phyloP scores from a whole-genome alignment of 2,329 filamentous ascomycete species.

The Aureobasidium sp. region DNA sequence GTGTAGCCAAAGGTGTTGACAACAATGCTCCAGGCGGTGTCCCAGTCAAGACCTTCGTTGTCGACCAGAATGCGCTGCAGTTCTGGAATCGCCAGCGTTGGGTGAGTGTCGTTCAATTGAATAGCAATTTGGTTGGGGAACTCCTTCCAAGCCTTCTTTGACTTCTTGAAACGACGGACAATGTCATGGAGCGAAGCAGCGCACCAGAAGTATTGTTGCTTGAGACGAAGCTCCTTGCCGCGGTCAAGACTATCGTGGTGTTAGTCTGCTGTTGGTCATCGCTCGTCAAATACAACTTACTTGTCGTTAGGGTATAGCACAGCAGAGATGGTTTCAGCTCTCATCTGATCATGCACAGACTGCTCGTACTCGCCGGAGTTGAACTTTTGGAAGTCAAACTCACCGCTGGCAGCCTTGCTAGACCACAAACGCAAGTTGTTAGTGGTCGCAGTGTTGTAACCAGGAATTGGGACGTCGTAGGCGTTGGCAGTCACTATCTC shows the following conservation, averaged over 20 bases:
- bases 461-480: slow-evolving; percentile 81
- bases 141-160: slow-evolving; percentile 80
- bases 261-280: background rate
- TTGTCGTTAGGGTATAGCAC: slow-evolving; percentile 80
- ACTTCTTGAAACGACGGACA: slow-evolving; percentile 96
- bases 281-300: background rate
- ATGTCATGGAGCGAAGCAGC: slow-evolving; percentile 95
- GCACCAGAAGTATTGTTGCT: slow-evolving; percentile 99
- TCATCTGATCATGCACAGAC: slow-evolving; percentile 95
- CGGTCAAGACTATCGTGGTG: slow-evolving; percentile 75
- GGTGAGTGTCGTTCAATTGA: slow-evolving; percentile 96
- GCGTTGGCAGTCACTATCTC: slow-evolving; percentile 88
- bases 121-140: slow-evolving; percentile 95
- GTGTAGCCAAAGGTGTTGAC: slow-evolving; percentile 79
- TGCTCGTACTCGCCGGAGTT: slow-evolving; percentile 97
- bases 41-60: slow-evolving; percentile 85
- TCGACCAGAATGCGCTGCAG: slow-evolving; percentile 89
- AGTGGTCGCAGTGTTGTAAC: slow-evolving; percentile 80
- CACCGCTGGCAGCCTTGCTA: slow-evolving; percentile 91
- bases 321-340: slow-evolving; percentile 96
- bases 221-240: slow-evolving; percentile 92
- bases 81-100: slow-evolving; percentile 92
- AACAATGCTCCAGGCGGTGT: slow-evolving; percentile 74
- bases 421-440: slow-evolving; percentile 98
- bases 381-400: slow-evolving; percentile 99